Conservation (phyloP, 371 early-diverging fungal species). For the Saksenaea oblongispora region DNA sequence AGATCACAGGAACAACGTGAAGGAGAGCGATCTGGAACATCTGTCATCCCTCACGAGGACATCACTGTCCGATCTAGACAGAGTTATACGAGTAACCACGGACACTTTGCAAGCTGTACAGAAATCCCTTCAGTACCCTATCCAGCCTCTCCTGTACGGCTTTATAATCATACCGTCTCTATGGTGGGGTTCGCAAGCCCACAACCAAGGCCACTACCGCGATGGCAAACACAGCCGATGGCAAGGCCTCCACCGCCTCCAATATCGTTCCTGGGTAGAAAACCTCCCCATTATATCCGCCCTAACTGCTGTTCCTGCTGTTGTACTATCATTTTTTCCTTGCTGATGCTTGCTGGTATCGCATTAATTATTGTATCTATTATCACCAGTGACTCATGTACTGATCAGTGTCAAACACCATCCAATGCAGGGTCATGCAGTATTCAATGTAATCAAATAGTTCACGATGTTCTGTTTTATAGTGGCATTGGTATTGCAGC, state of each 20-base stretch:
- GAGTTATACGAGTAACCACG: too few relatives aligned
- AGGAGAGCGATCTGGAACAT: too few relatives aligned
- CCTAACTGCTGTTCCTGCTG: slow-evolving; percentile 21
- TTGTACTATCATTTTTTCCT: slow-evolving; percentile 19
- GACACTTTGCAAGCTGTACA: too few relatives aligned
- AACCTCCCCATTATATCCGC: too few relatives aligned
- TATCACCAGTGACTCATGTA: slow-evolving; percentile 15
- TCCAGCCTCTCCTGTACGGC: too few relatives aligned
- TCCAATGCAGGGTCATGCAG: background rate
- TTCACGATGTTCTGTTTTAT: slow-evolving; percentile 31
- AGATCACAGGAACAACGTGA: background rate
- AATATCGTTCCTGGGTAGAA: too few relatives aligned
- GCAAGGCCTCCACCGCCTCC: too few relatives aligned
- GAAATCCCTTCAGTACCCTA: too few relatives aligned
- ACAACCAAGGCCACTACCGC: background rate
- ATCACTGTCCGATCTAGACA: too few relatives aligned
- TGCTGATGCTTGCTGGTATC: slow-evolving; percentile 20
- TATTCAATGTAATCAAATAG: slow-evolving; percentile 15
- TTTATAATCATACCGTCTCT: too few relatives aligned
- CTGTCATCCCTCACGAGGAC: too few relatives aligned
- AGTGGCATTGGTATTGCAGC: slow-evolving; percentile 35
- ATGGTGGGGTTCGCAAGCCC: background rate
- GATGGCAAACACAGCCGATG: slow-evolving; percentile 13
- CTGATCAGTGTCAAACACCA: slow-evolving; percentile 11
- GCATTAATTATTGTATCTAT: slow-evolving; percentile 25